phyloP scores from a whole-genome alignment of 768 basidiomycete genomes.

The Antrodiella citrinella region DNA sequence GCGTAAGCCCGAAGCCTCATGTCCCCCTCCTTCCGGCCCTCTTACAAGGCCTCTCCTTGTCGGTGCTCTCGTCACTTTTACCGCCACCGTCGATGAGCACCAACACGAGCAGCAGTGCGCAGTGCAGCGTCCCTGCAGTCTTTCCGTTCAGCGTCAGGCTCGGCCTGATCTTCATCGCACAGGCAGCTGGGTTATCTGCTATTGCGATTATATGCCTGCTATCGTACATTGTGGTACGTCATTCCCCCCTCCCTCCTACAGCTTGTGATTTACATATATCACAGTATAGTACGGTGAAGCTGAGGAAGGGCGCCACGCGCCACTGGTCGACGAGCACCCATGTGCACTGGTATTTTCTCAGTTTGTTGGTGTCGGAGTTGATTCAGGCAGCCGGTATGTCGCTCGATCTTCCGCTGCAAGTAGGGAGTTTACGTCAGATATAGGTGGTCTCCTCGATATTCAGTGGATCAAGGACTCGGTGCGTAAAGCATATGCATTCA shows the following conservation, averaged over 20 bases:
- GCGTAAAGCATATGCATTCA: too few species aligned
- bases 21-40: neutral
- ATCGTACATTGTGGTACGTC: slow-evolving; percentile 16
- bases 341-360: slow-evolving; percentile 22
- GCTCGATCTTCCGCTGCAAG: neutral
- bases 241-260: too few species aligned
- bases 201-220: slow-evolving; percentile 14
- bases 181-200: slow-evolving; percentile 19
- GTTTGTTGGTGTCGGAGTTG: slow-evolving; percentile 20
- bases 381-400: slow-evolving; percentile 20
- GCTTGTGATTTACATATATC: too few species aligned
- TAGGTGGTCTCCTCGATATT: slow-evolving; percentile 31
- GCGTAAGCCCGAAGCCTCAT: neutral
- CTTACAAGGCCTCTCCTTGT: neutral
- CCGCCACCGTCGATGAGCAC: neutral
- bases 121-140: neutral
- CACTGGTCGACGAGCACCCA: slow-evolving; percentile 16
- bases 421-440: neutral
- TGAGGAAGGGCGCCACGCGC: slow-evolving; percentile 11
- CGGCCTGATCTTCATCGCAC: slow-evolving; percentile 18
- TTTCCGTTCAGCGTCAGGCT: slow-evolving; percentile 17
- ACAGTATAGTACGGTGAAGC: slow-evolving; percentile 14
- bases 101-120: neutral
- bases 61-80: neutral
- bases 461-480: slow-evolving; percentile 12